A percentile compares a stretch with the other conserved stretches of the same genome.
Conservation (phyloP, 176 grass and related monocot genomes). For the Zea luxurians region DNA sequence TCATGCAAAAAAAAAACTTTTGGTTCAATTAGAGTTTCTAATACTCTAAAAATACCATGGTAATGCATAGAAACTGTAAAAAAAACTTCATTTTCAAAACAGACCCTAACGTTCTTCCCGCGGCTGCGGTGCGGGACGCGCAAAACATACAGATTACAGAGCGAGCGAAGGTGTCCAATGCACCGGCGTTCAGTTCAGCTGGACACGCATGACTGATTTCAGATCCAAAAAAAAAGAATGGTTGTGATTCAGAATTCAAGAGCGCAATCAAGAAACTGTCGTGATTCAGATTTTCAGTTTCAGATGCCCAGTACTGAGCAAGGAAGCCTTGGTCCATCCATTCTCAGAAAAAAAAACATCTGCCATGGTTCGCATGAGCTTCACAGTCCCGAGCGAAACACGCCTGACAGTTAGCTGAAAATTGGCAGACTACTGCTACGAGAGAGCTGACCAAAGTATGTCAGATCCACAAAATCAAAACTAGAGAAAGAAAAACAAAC, state of each 20-base stretch:
- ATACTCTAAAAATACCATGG: no score
- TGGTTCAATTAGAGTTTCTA: no score
- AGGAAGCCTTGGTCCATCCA: neutral
- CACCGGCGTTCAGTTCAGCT: neutral
- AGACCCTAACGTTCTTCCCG: neutral
- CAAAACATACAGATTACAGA: neutral
- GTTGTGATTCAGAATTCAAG: neutral
- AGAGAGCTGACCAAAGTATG: neutral
- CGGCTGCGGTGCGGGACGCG: neutral
- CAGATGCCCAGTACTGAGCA: neutral
- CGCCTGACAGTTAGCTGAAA: neutral
- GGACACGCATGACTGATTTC: neutral
- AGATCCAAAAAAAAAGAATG: neutral
- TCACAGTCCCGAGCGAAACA: neutral
- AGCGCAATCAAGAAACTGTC: neutral
- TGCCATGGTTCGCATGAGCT: neutral
- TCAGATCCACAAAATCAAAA: neutral
- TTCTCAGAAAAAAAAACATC: neutral
- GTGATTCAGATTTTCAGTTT: conserved; percentile 4
- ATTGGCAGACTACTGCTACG: neutral
- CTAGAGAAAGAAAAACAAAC: neutral
- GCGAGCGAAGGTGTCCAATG: no score
- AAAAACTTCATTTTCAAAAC: neutral
- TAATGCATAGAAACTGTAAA: no score
- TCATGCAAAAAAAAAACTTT: no score